phyloP scores from a whole-genome alignment of 345 rosid genomes.

The Moringa oleifera region DNA sequence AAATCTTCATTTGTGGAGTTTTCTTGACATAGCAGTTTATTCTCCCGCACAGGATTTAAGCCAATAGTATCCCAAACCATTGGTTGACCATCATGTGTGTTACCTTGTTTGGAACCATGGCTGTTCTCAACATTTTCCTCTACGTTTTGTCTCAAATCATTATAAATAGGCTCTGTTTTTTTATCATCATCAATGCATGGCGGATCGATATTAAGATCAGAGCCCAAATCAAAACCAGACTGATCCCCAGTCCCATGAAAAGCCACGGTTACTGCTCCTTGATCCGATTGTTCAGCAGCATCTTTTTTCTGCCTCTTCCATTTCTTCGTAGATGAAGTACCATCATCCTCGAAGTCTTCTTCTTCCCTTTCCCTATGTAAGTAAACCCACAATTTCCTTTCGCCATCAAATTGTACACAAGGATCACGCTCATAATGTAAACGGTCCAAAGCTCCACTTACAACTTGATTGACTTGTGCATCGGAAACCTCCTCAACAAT shows the following conservation, averaged over 20 bases:
- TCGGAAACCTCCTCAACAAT: conserved; percentile 92
- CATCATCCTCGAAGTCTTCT: conserved; percentile 99
- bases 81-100: conserved; percentile 37
- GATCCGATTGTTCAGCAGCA: conserved; percentile 73
- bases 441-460: conserved; percentile 98
- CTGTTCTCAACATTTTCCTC: conserved; percentile 45
- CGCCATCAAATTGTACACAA: conserved; percentile 89
- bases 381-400: conserved; percentile 97
- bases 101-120: conserved; percentile 34
- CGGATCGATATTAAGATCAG: conserved; percentile 61
- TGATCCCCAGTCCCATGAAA: conserved; percentile 50
- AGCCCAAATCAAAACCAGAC: conserved; percentile 58
- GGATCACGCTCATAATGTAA: conserved; percentile 99
- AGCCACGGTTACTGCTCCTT: conserved; percentile 67
- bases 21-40: conserved; percentile 70
- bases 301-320: conserved; percentile 99
- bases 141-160: conserved; percentile 42
- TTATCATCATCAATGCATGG: conserved; percentile 41
- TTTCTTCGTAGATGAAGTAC: conserved; percentile 98
- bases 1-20: conserved; percentile 86
- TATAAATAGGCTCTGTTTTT: conserved; percentile 28
- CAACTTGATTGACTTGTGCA: conserved; percentile 90
- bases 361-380: conserved; percentile 95
- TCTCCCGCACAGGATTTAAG: conserved; percentile 45
- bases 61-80: conserved; percentile 54